Evolutionary conservation across 1,284 basidiomycete genomes (phyloP), one percentile per base, ranked within the genome.

Genomic region (Wolfiporia cocos): DNA sequence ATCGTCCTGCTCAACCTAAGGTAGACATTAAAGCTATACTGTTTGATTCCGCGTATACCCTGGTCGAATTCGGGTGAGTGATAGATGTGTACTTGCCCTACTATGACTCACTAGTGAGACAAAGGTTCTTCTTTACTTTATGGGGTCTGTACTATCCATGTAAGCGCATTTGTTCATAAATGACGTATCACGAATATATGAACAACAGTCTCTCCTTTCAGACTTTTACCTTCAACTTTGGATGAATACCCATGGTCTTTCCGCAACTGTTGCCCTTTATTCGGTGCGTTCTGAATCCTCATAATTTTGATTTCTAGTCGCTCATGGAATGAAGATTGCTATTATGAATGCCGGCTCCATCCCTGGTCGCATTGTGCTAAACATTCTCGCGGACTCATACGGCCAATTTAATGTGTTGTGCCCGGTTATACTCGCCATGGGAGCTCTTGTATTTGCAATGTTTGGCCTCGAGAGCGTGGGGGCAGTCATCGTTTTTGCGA

Each of bases 171-270:
- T 34, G 30, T 28, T 14, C 26, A 28, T 28, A 9, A 14, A 28
- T 14, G 26, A 14, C 26, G 26, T n/a, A n/a, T n/a, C n/a, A n/a
- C n/a, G n/a, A n/a, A n/a, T n/a, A n/a, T n/a, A n/a, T n/a, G n/a
- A n/a, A n/a, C n/a, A n/a, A n/a, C n/a, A n/a, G n/a, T n/a, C n/a
- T n/a, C n/a, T n/a, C 26, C 26, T 28, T 44, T 21, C n/a, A 43
- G 34, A 39, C 32, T 44, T 56, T 39, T 59, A 58, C 41, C 38
- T 60, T 35, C 58, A 61, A 39, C 49, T 56, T 14, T 57, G 48
- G 30, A 56, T 55, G 9, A 43, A 43, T 10, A 43, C 30, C 11
- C 52, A 56, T 23, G 47, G 51, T 11, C 43, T 57, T 12, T 41
- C 48, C 26, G 36, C 47, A 29, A 48, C 23, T 3, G 40, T 56